Percentiles rank a stretch among this genome's conserved stretches.
phyloP scores from a whole-genome alignment of 345 rosid genomes.

The Carallia brachiata region DNA sequence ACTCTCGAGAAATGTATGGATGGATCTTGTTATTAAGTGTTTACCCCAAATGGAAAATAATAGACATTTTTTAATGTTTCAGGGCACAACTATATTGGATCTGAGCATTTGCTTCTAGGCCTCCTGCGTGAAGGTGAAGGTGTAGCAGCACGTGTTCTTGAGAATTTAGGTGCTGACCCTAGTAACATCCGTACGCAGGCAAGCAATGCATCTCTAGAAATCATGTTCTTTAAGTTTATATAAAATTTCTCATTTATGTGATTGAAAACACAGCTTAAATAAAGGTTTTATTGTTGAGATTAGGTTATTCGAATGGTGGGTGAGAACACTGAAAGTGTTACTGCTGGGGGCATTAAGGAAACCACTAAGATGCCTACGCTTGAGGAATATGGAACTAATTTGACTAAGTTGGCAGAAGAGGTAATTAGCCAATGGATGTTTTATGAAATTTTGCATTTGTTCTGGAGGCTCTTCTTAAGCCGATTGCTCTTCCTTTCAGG shows the following conservation, averaged over 20 bases:
- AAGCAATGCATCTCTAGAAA: constrained; percentile 20
- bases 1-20: too few relatives aligned
- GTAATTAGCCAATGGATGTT: constrained; percentile 28
- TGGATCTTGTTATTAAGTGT: not conserved
- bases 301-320: constrained; percentile 99
- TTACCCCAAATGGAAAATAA: not conserved
- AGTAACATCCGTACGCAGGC: constrained; percentile 94
- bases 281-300: constrained; percentile 16
- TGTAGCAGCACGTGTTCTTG: constrained; percentile 97
- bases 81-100: constrained; percentile 98
- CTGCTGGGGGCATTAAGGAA: constrained; percentile 73
- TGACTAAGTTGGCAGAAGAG: constrained; percentile 97
- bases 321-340: constrained; percentile 81
- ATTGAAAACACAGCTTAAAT: not conserved
- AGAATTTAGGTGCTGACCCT: constrained; percentile 91
- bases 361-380: constrained; percentile 95
- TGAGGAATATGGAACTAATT: constrained; percentile 97
- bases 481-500: constrained; percentile 41
- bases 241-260: not conserved
- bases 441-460: not conserved
- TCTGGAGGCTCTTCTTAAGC: not conserved
- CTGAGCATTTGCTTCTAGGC: constrained; percentile 97
- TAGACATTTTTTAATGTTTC: constrained; percentile 14
- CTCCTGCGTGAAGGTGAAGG: constrained; percentile 99
- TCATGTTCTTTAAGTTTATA: constrained; percentile 2